Evolutionary conservation across 1,284 basidiomycete species (phyloP), one percentile per base, ranked within the genome.

Genomic region (Boletus semigastroideus): DNA sequence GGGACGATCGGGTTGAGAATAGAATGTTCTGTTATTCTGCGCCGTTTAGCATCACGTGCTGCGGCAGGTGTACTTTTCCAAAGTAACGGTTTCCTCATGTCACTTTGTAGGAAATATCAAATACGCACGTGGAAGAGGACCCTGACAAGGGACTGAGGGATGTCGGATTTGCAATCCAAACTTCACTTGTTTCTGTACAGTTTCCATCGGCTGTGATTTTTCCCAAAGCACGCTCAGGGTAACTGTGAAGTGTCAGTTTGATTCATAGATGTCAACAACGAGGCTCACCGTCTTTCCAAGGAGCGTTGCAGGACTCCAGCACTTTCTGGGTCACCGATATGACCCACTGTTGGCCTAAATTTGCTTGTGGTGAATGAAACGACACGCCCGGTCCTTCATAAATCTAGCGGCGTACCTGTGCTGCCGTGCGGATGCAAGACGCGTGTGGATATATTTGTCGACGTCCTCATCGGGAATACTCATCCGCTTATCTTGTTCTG

Each of bases 401-500:
- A 22, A 10, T 34, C 28, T 7, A 19, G 41, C 45, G 31, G 28
- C 59, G 19, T 51, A 72, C 66, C 38, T 51, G 40, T 54, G 61
- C 53, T 46, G 53, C 57, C 40, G 60, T 19, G 52, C 57, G 17
- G 40, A 49, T 56, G 46, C 60, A 49, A 50, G 57, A 48, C 65
- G 66, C 16, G 48, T 30, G 40, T 46, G 56, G 43, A 74, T 50
- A 49, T 71, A 77, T 38, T 71, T 63, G 11, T 71, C 67, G 31
- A 70, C 56, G 20, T 72, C 70, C 55, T 82, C 79, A 36, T 81
- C 76, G n/a, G 79, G 76, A 16, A 78, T 54, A 40, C 70, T 74
- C 79, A 84, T 79, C 14, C 72, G 74, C 48, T 69, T 67, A 48
- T 83, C 77, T 63, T 78, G 78, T 64, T 83, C 80, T 8, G 62